Evolutionary conservation across 805 yeast species (phyloP).

Genomic region (Metschnikowia orientalis): DNA sequence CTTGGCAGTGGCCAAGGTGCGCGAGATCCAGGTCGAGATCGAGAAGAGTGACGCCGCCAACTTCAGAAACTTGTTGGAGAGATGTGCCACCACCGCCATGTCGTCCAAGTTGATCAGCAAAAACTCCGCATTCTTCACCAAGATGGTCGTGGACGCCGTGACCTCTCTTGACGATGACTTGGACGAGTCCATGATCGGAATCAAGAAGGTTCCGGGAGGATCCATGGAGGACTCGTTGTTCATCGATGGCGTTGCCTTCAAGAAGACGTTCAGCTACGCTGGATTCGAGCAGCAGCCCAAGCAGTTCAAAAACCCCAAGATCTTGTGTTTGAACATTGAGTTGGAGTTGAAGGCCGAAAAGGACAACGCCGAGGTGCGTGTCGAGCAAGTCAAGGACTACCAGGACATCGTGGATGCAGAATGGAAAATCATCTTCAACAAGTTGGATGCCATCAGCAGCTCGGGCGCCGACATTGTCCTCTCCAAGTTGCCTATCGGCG

Average conservation of each 20-base stretch:
- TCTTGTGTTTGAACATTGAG: slow-evolving; percentile 83
- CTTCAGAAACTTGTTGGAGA: slow-evolving; percentile 72
- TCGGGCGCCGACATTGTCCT: slow-evolving; percentile 92
- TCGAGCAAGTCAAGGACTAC: slow-evolving; percentile 87
- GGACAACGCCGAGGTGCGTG: slow-evolving; percentile 97
- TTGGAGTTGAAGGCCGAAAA: slow-evolving; percentile 96
- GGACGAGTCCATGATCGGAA: slow-evolving; percentile 87
- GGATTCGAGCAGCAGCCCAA: slow-evolving; percentile 99
- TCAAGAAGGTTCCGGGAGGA: slow-evolving; percentile 94
- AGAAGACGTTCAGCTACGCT: slow-evolving; percentile 95
- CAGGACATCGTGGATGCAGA: slow-evolving; percentile 99
- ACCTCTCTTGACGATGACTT: slow-evolving; percentile 78
- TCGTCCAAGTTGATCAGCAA: slow-evolving; percentile 87
- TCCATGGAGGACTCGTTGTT: slow-evolving; percentile 90
- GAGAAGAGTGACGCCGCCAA: slow-evolving; percentile 45
- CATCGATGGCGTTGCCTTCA: slow-evolving; percentile 93
- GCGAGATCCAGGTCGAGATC: slow-evolving; percentile 72
- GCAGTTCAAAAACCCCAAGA: slow-evolving; percentile 70
- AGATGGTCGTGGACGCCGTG: slow-evolving; percentile 96
- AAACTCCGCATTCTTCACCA: slow-evolving; percentile 84
- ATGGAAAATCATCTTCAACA: slow-evolving; percentile 88
- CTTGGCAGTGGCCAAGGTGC: slow-evolving; percentile 67
- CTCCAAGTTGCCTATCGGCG: slow-evolving; percentile 95
- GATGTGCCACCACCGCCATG: slow-evolving; percentile 98
- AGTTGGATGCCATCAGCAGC: slow-evolving; percentile 73